Conservation (phyloP, 2,329 filamentous ascomycete species). For the Massarina eburnea region DNA sequence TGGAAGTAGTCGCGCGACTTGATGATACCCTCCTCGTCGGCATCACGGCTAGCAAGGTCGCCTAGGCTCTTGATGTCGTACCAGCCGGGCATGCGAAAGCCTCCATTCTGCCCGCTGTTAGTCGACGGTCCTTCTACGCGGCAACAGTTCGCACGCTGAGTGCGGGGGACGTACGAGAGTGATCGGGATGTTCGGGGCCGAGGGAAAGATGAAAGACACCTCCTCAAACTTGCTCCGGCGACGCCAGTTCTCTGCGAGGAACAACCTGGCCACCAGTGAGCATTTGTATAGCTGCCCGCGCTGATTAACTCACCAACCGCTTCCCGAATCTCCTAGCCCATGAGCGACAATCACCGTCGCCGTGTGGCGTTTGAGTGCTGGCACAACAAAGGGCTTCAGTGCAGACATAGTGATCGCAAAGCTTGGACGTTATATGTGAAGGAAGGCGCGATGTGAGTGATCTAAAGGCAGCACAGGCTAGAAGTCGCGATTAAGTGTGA, state of each 20-base stretch:
- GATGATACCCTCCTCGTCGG: constrained; percentile 75
- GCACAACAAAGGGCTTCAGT: constrained; percentile 66
- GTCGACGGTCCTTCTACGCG: neutral
- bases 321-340: constrained; percentile 79
- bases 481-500: constrained; percentile 2
- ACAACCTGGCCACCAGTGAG: constrained; percentile 55
- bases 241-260: constrained; percentile 85
- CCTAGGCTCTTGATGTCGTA: constrained; percentile 68
- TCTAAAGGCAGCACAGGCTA: constrained; percentile 1
- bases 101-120: constrained; percentile 60
- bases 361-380: constrained; percentile 80
- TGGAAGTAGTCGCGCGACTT: constrained; percentile 75
- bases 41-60: constrained; percentile 48
- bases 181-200: constrained; percentile 84
- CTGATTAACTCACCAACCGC: constrained; percentile 63
- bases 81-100: constrained; percentile 83
- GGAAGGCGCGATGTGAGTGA: constrained; percentile 16
- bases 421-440: neutral
- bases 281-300: neutral
- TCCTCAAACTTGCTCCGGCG: constrained; percentile 78
- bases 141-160: too few species aligned
- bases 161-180: constrained; percentile 62
- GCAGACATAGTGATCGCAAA: constrained; percentile 26
- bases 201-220: constrained; percentile 91
- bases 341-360: constrained; percentile 94